phyloP scores from a whole-genome alignment of 2,329 filamentous ascomycete species.

The Botrytis tulipae region DNA sequence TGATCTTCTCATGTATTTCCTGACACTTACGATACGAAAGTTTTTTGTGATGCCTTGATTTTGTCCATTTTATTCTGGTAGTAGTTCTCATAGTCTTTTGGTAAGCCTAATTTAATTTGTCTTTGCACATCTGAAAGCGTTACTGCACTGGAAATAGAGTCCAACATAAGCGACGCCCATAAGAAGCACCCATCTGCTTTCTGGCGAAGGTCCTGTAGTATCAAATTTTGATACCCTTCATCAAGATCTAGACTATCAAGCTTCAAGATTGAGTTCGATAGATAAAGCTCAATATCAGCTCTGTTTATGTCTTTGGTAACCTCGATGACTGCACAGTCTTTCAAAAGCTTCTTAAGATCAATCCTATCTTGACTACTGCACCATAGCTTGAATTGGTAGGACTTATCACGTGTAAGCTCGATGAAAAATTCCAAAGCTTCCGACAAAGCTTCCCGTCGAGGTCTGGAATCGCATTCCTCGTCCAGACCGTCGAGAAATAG shows the following conservation, averaged over 20 bases:
- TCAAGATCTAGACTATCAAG: constrained; percentile 7
- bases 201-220: constrained; percentile 11
- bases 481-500: constrained; percentile 13
- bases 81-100: constrained; percentile 6
- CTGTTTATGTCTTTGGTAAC: constrained; percentile 2
- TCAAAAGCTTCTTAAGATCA: not conserved
- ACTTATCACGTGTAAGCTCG: not conserved
- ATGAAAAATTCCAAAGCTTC: constrained; percentile 7
- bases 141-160: constrained; percentile 2
- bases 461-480: constrained; percentile 10
- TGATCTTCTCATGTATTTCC: not conserved
- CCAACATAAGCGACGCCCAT: constrained; percentile 14
- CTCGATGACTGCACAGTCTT: not conserved
- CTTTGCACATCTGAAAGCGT: not conserved
- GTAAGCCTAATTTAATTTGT: not conserved
- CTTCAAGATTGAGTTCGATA: constrained; percentile 7
- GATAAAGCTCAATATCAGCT: constrained; percentile 12
- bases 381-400: constrained; percentile 10
- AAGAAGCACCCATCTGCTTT: constrained; percentile 14
- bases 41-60: not conserved
- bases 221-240: constrained; percentile 11
- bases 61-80: constrained; percentile 12
- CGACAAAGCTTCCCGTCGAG: not conserved
- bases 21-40: constrained; percentile 8
- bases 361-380: constrained; percentile 13